phyloP scores from a whole-genome alignment of 306 rosid species.

The Acmispon strigosus region DNA sequence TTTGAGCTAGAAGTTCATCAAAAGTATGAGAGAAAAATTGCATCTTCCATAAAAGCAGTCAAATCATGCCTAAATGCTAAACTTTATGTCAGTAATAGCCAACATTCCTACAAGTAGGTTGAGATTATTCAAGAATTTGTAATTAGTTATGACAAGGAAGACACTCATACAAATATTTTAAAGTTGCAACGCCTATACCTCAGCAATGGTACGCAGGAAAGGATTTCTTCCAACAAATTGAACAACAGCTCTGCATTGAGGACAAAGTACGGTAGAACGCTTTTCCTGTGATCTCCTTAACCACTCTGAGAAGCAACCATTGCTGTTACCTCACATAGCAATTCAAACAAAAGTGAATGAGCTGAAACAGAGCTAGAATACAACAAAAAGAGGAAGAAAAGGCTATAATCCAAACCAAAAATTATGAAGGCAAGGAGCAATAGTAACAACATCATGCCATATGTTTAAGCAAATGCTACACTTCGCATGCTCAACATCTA shows the following conservation, averaged over 20 bases:
- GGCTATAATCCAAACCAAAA: constrained; percentile 55
- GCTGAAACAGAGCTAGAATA: constrained; percentile 7
- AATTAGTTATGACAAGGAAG: neutral
- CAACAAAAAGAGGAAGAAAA: neutral
- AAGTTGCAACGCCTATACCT: too few species aligned
- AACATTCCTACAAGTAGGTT: neutral
- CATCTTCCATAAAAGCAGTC: neutral
- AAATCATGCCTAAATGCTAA: neutral
- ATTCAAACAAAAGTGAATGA: constrained; percentile 19
- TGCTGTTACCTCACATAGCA: constrained; percentile 44
- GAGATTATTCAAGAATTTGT: neutral
- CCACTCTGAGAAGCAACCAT: constrained; percentile 98
- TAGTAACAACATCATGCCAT: constrained; percentile 91
- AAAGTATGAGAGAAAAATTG: neutral
- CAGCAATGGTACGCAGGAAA: constrained; percentile 60
- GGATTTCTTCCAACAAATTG: constrained; percentile 89
- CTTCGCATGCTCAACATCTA: constrained; percentile 77
- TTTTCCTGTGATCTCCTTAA: constrained; percentile 66
- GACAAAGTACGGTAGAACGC: constrained; percentile 69
- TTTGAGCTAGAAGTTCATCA: neutral
- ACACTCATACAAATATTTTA: neutral
- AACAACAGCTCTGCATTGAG: constrained; percentile 85
- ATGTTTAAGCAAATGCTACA: constrained; percentile 89
- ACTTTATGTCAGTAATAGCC: neutral
- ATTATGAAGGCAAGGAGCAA: constrained; percentile 90